A percentile compares a stretch with the other conserved stretches of the same genome.
phyloP scores from a whole-genome alignment of 345 rosid species.

The Linum trigynum region DNA sequence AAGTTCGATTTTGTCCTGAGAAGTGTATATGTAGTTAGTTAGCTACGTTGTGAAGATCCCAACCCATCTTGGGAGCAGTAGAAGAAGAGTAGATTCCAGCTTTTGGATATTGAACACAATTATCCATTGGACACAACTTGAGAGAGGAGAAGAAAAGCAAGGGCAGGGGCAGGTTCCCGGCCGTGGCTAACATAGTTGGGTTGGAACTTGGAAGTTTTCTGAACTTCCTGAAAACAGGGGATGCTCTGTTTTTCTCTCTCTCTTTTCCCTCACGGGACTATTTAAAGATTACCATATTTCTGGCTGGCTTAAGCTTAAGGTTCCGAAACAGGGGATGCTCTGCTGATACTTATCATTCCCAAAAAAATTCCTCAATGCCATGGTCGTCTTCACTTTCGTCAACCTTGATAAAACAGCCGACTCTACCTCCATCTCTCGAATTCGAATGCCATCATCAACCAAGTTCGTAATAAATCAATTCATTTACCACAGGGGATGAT shows the following conservation, averaged over 20 bases:
- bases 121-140: too few species aligned
- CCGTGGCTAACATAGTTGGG: too few species aligned
- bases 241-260: background rate
- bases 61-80: too few species aligned
- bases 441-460: background rate
- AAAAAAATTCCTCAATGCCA: background rate
- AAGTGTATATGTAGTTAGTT: background rate
- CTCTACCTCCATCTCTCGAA: background rate
- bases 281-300: too few species aligned
- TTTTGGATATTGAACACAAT: too few species aligned
- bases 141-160: too few species aligned
- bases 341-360: background rate
- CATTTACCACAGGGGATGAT: background rate
- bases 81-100: too few species aligned
- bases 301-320: background rate
- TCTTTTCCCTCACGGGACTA: too few species aligned
- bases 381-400: too few species aligned
- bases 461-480: slow-evolving; percentile 9
- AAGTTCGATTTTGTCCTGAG: background rate
- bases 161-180: too few species aligned
- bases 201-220: background rate
- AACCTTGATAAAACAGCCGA: too few species aligned
- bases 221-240: background rate
- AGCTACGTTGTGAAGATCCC: background rate
- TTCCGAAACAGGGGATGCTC: background rate